These are phyloP conservation scores for Neonectria neomacrospora DNA, from an alignment of 2,329 filamentous ascomycete genomes.

Conservation along the genomic window DNA sequence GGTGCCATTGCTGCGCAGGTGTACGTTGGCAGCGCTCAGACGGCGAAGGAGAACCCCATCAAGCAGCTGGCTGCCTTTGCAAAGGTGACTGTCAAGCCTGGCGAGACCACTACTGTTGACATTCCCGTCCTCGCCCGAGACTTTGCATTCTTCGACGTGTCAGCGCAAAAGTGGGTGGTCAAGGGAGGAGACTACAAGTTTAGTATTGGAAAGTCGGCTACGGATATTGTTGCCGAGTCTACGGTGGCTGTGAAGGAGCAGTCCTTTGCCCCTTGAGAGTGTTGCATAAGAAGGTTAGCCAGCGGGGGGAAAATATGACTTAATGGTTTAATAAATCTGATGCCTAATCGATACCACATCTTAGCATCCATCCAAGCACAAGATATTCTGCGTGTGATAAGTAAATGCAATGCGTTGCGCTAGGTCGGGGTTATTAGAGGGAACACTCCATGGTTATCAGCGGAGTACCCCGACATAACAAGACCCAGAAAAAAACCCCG, in stretches of 20 bases:
- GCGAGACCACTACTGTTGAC: constrained; percentile 40
- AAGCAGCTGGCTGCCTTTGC: constrained; percentile 77
- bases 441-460: neutral
- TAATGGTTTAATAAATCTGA: neutral
- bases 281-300: neutral
- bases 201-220: constrained; percentile 40
- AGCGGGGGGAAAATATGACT: constrained; percentile 2
- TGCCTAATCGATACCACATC: neutral
- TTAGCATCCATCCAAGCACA: no score
- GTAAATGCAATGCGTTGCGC: neutral
- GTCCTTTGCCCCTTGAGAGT: constrained; percentile 33
- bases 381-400: no score
- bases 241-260: constrained; percentile 34
- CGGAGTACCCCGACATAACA: neutral
- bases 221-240: constrained; percentile 41
- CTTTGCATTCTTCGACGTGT: constrained; percentile 47
- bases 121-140: constrained; percentile 40
- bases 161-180: constrained; percentile 42
- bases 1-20: constrained; percentile 68
- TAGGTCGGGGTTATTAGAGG: neutral
- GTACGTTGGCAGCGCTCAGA: constrained; percentile 53
- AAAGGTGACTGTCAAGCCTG: constrained; percentile 59
- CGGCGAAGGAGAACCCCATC: constrained; percentile 36
- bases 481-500: neutral
- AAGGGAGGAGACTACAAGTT: constrained; percentile 46